A percentile compares a stretch with the other conserved stretches of the same genome.
These are phyloP conservation scores for Fusarium graminum DNA, from an alignment of 2,329 filamentous ascomycete genomes.

Conservation along the genomic window DNA sequence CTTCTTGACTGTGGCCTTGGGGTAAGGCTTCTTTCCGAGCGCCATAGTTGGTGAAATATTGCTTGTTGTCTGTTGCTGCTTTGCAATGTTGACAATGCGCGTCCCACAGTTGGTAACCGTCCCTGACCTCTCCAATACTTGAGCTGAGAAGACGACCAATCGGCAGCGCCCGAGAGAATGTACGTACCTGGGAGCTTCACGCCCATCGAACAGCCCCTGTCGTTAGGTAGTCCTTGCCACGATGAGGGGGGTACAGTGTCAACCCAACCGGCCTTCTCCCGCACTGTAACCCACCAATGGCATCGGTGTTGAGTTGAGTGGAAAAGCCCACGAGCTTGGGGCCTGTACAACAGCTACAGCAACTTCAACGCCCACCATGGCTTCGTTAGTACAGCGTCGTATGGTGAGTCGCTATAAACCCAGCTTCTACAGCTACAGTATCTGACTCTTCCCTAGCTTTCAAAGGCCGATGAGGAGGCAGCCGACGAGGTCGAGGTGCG, in stretches of 20 bases:
- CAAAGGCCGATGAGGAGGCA: conserved; percentile 89
- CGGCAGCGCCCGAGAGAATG: conserved; percentile 39
- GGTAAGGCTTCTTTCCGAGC: conserved; percentile 79
- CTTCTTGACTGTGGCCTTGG: conserved; percentile 86
- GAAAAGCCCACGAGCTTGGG: conserved; percentile 30
- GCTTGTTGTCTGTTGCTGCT: conserved; percentile 29
- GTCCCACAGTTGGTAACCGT: conserved; percentile 27
- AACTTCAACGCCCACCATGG: conserved; percentile 50
- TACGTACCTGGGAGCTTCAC: conserved; percentile 39
- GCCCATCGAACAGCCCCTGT: conserved; percentile 11
- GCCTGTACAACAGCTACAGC: conserved; percentile 32
- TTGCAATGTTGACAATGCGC: conserved; percentile 45
- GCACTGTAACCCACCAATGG: conserved; percentile 49
- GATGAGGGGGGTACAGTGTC: conserved; percentile 45
- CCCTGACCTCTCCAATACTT: conserved; percentile 43
- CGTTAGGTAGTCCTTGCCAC: neutral
- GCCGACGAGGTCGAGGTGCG: conserved; percentile 92
- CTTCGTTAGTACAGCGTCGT: conserved; percentile 68
- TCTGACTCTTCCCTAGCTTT: conserved; percentile 71
- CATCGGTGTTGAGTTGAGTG: conserved; percentile 36
- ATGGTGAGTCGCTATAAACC: conserved; percentile 61
- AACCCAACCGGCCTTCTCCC: neutral
- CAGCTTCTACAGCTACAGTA: neutral
- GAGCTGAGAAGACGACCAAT: conserved; percentile 39
- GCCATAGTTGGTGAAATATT: conserved; percentile 48